A percentile compares a stretch with the other conserved stretches of the same genome.
Conservation (phyloP, 768 basidiomycete species). For the Suillus alpinus region DNA sequence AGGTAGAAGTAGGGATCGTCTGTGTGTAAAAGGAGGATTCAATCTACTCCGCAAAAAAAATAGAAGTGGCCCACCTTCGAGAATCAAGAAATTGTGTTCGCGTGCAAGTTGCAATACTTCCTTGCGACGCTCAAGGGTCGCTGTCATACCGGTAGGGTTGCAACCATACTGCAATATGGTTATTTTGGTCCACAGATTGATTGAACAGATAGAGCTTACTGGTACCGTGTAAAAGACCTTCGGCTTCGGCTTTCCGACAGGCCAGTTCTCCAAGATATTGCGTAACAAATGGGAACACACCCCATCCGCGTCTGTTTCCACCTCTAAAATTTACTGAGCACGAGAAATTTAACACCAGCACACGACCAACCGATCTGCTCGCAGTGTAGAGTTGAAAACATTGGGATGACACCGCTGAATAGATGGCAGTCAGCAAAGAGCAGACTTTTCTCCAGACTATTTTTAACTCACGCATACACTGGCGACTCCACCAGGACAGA, state of each 20-base stretch:
- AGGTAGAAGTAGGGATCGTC: conserved; percentile 81
- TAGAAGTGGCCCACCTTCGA: conserved; percentile 62
- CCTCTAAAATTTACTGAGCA: conserved; percentile 46
- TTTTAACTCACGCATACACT: conserved; percentile 59
- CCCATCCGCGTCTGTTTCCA: conserved; percentile 74
- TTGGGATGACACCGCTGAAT: conserved; percentile 61
- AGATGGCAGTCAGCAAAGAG: conserved; percentile 9
- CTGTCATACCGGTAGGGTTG: conserved; percentile 84
- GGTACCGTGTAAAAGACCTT: conserved; percentile 81
- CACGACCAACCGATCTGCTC: conserved; percentile 54
- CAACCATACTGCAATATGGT: conserved; percentile 60
- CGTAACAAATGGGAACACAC: conserved; percentile 60
- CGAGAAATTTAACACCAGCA: conserved; percentile 3
- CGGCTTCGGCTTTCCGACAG: conserved; percentile 64
- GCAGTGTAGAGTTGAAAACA: conserved; percentile 54
- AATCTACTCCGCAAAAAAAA: neutral
- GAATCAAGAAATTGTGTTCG: conserved; percentile 74
- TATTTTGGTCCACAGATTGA: conserved; percentile 2
- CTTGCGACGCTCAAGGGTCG: conserved; percentile 63
- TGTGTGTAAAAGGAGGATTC: conserved; percentile 21
- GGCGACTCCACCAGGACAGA: conserved; percentile 80
- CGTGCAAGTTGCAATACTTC: conserved; percentile 70
- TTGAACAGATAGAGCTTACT: conserved; percentile 36
- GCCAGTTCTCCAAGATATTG: conserved; percentile 72
- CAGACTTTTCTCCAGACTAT: conserved; percentile 9